These are phyloP conservation scores for Terana coerulea DNA, from an alignment of 768 basidiomycete genomes.

Conservation along the genomic window DNA sequence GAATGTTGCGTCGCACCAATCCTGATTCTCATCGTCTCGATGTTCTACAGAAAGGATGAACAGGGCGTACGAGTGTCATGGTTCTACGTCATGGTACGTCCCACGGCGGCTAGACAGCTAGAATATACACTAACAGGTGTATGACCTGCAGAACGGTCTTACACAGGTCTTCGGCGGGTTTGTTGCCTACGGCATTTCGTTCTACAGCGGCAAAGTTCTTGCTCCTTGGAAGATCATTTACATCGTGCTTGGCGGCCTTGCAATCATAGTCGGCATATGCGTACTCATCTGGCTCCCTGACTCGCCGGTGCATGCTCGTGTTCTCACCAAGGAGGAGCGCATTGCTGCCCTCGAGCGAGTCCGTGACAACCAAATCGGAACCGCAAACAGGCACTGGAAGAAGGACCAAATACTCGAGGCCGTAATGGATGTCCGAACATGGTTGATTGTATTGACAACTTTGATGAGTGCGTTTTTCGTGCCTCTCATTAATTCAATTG, in stretches of 20 bases:
- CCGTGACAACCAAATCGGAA: conserved; percentile 63
- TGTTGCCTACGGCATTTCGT: conserved; percentile 61
- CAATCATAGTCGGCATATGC: conserved; percentile 51
- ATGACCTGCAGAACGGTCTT: conserved; percentile 21
- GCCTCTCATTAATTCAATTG: neutral
- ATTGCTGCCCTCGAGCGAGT: conserved; percentile 63
- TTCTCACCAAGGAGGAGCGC: conserved; percentile 55
- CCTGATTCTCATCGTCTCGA: conserved; percentile 57
- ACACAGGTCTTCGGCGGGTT: conserved; percentile 62
- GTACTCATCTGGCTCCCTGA: conserved; percentile 63
- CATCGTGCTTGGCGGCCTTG: conserved; percentile 54
- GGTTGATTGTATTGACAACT: conserved; percentile 58
- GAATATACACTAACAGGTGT: neutral
- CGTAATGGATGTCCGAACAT: conserved; percentile 52
- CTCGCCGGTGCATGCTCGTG: conserved; percentile 56
- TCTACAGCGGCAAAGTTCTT: conserved; percentile 42
- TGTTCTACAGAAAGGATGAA: conserved; percentile 70
- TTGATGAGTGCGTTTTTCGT: conserved; percentile 44
- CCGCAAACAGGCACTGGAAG: conserved; percentile 57
- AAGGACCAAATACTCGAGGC: conserved; percentile 56
- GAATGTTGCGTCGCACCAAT: conserved; percentile 64
- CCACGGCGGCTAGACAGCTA: neutral
- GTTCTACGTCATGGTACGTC: conserved; percentile 61
- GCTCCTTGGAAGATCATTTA: conserved; percentile 63
- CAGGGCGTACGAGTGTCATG: conserved; percentile 58